These are phyloP conservation scores for Neurospora africana DNA, from an alignment of 495 filamentous ascomycete genomes.

Conservation along the genomic window DNA sequence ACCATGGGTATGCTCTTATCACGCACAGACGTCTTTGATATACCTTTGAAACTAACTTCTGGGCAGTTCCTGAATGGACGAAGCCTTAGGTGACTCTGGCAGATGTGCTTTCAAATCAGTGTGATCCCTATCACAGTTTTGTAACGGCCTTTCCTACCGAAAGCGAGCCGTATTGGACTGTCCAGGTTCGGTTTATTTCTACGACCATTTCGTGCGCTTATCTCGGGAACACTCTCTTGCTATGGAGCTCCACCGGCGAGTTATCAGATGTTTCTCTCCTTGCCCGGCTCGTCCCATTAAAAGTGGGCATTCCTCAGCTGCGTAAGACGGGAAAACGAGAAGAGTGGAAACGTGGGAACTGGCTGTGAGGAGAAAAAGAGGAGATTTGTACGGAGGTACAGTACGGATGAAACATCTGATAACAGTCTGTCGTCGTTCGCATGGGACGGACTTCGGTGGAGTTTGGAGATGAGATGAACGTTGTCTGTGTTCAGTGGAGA, in stretches of 20 bases:
- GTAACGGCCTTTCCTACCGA: too few species aligned
- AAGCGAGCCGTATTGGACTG: too few species aligned
- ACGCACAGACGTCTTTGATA: too few species aligned
- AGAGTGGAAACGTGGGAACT: neutral
- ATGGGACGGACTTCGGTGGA: neutral
- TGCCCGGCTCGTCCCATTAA: neutral
- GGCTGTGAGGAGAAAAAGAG: neutral
- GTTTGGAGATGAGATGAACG: neutral
- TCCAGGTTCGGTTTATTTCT: too few species aligned
- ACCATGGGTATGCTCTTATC: too few species aligned
- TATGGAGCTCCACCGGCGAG: neutral
- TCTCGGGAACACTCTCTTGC: neutral
- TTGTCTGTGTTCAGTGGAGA: neutral
- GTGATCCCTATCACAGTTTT: too few species aligned
- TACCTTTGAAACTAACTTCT: too few species aligned
- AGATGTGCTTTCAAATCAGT: too few species aligned
- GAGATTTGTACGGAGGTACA: neutral
- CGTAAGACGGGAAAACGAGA: conserved; percentile 1
- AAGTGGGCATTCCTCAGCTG: neutral
- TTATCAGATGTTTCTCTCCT: neutral
- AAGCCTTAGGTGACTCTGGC: too few species aligned
- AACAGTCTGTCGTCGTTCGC: neutral
- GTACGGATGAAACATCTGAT: neutral
- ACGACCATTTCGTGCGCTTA: too few species aligned
- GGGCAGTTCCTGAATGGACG: too few species aligned